phyloP scores from a whole-genome alignment of 2,329 filamentous ascomycete species.

The Pyricularia grisea region DNA sequence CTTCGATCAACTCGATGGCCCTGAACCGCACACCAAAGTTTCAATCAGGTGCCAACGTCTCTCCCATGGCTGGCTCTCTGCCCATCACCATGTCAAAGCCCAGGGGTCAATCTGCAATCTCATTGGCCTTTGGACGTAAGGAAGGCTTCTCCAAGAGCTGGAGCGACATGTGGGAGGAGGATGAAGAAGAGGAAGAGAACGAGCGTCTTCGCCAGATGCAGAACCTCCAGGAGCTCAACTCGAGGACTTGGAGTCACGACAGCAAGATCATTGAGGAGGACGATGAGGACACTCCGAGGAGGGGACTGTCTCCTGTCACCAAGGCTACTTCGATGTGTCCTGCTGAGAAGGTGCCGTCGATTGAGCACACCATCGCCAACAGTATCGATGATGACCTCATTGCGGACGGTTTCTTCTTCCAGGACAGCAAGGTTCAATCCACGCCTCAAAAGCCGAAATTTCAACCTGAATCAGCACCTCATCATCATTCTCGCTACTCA shows the following conservation, averaged over 20 bases:
- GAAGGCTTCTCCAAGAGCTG: conserved; percentile 93
- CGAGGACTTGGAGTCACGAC: conserved; percentile 71
- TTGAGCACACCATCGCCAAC: conserved; percentile 27
- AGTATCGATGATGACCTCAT: conserved; percentile 58
- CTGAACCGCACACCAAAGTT: conserved; percentile 35
- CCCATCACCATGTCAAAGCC: conserved; percentile 75
- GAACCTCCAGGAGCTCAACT: conserved; percentile 57
- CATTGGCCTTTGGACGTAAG: conserved; percentile 69
- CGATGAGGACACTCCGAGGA: conserved; percentile 33
- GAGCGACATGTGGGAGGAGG: conserved; percentile 97
- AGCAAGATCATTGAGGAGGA: conserved; percentile 39
- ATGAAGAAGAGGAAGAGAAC: conserved; percentile 63
- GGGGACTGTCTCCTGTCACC: conserved; percentile 29
- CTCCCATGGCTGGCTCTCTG: conserved; percentile 58
- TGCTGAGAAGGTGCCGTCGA: conserved; percentile 25
- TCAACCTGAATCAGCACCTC: conserved; percentile 19
- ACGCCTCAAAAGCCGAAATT: conserved; percentile 22
- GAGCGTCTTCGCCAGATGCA: conserved; percentile 51
- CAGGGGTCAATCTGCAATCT: conserved; percentile 58
- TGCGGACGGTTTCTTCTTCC: conserved; percentile 64
- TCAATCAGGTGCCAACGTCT: conserved; percentile 29
- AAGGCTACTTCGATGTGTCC: conserved; percentile 28
- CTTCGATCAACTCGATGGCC: conserved; percentile 69
- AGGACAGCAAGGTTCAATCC: conserved; percentile 44
- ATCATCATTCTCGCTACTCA: conserved; percentile 44